Conservation (phyloP, 1,284 basidiomycete genomes). For the Rhodotorula mucilaginosa region DNA sequence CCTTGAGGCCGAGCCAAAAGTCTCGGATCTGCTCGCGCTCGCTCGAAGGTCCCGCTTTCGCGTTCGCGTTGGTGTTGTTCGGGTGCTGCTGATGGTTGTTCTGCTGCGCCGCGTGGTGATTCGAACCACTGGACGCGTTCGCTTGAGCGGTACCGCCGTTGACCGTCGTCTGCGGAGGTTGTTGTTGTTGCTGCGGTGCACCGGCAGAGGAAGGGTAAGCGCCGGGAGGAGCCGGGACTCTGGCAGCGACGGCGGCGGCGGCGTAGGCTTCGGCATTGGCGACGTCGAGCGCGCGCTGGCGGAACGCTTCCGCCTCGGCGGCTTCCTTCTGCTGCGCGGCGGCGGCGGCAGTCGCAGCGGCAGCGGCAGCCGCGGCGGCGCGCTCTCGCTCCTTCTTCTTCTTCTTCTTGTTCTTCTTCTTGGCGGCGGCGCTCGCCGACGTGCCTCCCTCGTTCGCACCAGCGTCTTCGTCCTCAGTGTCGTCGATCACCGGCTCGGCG, state of each 20-base stretch:
- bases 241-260: conserved; percentile 6
- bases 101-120: conserved; percentile 4
- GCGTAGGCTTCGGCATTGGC: conserved; percentile 17
- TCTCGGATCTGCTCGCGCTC: conserved; percentile 95
- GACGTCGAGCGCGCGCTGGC: conserved; percentile 1
- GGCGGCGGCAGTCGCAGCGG: conserved; percentile 12
- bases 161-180: conserved; percentile 19
- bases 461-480: conserved; percentile 54
- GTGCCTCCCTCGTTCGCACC: conserved; percentile 48
- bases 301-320: conserved; percentile 13
- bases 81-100: conserved; percentile 1
- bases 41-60: conserved; percentile 60
- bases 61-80: conserved; percentile 27
- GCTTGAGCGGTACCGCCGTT: not conserved
- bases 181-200: conserved; percentile 19
- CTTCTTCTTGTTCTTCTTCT: conserved; percentile 59
- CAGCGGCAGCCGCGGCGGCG: conserved; percentile 38
- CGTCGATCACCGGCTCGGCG: conserved; percentile 45
- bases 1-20: conserved; percentile 88
- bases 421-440: conserved; percentile 44
- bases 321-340: conserved; percentile 41
- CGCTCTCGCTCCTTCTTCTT: conserved; percentile 57
- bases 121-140: not conserved
- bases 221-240: conserved; percentile 52
- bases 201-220: conserved; percentile 50